Evolutionary conservation across 208 protist species (phyloP), one percentile per base, ranked within the genome.

Genomic region (Trypanosoma cruzi): DNA sequence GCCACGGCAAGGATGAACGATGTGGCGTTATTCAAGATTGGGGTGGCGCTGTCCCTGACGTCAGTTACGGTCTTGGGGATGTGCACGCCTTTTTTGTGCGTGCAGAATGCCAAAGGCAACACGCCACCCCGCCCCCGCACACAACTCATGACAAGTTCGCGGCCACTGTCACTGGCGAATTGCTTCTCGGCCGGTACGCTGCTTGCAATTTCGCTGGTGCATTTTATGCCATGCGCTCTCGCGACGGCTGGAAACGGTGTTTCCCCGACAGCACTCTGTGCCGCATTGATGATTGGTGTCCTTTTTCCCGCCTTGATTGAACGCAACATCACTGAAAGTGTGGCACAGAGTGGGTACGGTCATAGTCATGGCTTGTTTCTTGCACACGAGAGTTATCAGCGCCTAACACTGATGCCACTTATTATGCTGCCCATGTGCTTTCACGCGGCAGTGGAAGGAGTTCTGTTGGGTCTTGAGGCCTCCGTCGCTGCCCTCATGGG

Each of bases 341-440:
- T 16, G 22, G 49, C 31, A 34, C 29, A 16, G 14, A 7, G 10
- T 36, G 44, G 64, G 36, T 52, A 57, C 18, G 14, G 61, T 63
- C 70, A 68, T 44, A 31, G 29, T 5, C 42, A 58, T 26, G n/a
- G 8, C 13, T 40, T 56, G 34, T 28, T 31, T 7, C 31, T 44
- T 18, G 29, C 46, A 42, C 36, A 66, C 37, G 56, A 57, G 37
- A 59, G 24, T 29, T 14, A 44, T 54, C 52, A 46, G 20, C 6
- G 46, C 4, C 20, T 6, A 20, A 29, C 67, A 7, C 72, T 75
- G 1, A 73, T 63, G 1, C 77, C 63, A 18, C 46, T 89, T 20
- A 75, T 89, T 11, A 31, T 91, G 34, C 6, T 90, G 4, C 71
- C 89, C 28, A 94, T 94, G 86, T 84, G 79, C 58, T 84, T 90